These are phyloP conservation scores for Fraxinus greggii DNA, from an alignment of 305 asterid species.

Conservation along the genomic window DNA sequence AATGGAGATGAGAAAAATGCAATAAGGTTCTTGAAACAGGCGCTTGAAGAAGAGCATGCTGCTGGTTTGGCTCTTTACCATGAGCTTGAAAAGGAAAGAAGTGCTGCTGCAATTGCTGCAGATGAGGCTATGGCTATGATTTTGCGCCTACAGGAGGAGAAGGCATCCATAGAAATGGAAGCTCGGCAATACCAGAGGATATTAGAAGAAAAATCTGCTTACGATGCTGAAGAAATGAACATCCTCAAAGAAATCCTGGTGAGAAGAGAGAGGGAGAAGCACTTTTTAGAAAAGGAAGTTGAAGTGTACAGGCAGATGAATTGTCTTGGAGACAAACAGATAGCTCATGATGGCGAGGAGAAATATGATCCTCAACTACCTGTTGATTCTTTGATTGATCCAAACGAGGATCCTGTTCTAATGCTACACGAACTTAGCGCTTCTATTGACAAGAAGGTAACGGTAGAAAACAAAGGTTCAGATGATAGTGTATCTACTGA, in stretches of 20 bases:
- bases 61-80: constrained; percentile 57
- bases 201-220: constrained; percentile 78
- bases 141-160: constrained; percentile 84
- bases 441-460: constrained; percentile 38
- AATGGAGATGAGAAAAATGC: constrained; percentile 38
- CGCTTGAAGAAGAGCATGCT: constrained; percentile 54
- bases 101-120: constrained; percentile 91
- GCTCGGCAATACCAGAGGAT: constrained; percentile 89
- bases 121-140: constrained; percentile 99
- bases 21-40: constrained; percentile 49
- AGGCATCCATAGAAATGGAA: constrained; percentile 81
- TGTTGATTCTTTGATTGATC: constrained; percentile 30
- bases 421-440: constrained; percentile 39
- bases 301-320: constrained; percentile 58
- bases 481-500: constrained; percentile 16
- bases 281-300: constrained; percentile 70
- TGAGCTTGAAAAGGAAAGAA: constrained; percentile 96
- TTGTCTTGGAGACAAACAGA: constrained; percentile 36
- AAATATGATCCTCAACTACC: constrained; percentile 13
- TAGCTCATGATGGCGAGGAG: constrained; percentile 25
- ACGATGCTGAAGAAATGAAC: constrained; percentile 92
- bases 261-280: constrained; percentile 79
- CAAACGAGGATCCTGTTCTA: constrained; percentile 42
- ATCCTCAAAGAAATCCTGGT: constrained; percentile 79
- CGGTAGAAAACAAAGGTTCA: constrained; percentile 14